phyloP scores from a whole-genome alignment of 108 stramenopile genomes.

The Pseudonitzschia pungens region DNA sequence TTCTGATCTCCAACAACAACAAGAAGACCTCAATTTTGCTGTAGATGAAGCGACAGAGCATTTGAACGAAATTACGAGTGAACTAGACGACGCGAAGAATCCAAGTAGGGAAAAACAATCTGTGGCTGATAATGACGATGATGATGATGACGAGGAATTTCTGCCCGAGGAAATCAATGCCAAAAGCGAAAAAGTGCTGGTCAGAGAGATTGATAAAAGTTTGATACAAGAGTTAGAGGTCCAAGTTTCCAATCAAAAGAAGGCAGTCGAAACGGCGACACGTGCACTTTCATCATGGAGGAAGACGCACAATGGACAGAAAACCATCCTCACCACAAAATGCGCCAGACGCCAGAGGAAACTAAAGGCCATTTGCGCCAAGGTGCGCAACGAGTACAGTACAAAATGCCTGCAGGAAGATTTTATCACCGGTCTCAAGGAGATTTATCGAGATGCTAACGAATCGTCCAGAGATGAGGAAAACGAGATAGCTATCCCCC shows the following conservation, averaged over 20 bases:
- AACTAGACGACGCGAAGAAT: conserved; percentile 6
- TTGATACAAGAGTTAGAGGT: conserved; percentile 8
- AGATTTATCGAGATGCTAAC: conserved; percentile 26
- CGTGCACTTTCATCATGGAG: conserved; percentile 1
- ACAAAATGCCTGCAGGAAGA: conserved; percentile 43
- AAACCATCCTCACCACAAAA: conserved; percentile 12
- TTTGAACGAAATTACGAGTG: conserved; percentile 10
- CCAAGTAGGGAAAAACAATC: not conserved
- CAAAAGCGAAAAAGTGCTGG: not conserved
- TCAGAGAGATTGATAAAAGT: not conserved
- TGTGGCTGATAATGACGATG: not conserved
- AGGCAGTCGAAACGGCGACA: not conserved
- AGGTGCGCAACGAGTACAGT: conserved; percentile 51
- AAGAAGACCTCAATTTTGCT: conserved; percentile 38
- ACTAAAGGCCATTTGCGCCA: conserved; percentile 42
- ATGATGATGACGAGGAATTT: conserved; percentile 20
- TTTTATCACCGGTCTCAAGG: conserved; percentile 45
- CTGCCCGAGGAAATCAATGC: not conserved
- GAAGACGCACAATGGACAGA: not conserved
- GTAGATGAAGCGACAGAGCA: conserved; percentile 27
- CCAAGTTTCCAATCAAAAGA: not conserved
- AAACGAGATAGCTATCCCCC: not conserved
- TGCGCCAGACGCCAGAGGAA: conserved; percentile 23
- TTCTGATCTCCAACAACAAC: conserved; percentile 23
- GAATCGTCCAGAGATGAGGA: conserved; percentile 24